Conservation (phyloP, 306 rosid species). For the Cucurbita pepo region DNA sequence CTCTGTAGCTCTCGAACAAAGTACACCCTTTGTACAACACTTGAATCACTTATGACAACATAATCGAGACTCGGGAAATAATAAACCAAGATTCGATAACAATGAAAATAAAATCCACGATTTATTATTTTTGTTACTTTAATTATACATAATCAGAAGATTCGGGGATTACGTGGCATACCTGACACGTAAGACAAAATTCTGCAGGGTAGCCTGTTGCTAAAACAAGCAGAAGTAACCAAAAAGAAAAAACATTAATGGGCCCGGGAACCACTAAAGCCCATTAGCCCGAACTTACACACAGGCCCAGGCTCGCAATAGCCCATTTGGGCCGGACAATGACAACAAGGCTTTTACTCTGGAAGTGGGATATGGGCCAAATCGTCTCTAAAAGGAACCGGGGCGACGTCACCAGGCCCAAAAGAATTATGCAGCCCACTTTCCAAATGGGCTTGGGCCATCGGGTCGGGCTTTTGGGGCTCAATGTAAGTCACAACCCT, state of each 20-base stretch:
- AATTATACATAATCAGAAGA: not conserved
- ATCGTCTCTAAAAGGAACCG: conserved; percentile 44
- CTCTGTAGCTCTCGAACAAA: too few species aligned
- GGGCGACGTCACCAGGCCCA: conserved; percentile 13
- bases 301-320: not conserved
- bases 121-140: not conserved
- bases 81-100: not conserved
- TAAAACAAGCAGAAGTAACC: not conserved
- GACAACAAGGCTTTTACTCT: not conserved
- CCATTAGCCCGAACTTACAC: not conserved
- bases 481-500: conserved; percentile 29
- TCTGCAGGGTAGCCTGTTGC: not conserved
- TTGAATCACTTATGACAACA: too few species aligned
- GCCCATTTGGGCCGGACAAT: not conserved
- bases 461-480: conserved; percentile 21
- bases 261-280: not conserved
- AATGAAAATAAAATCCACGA: not conserved
- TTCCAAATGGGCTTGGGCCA: conserved; percentile 37
- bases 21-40: too few species aligned
- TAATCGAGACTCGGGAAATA: too few species aligned
- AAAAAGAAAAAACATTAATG: not conserved
- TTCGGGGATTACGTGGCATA: not conserved
- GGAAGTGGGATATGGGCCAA: conserved; percentile 43
- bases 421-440: conserved; percentile 16
- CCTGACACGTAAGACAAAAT: not conserved